Percentiles rank a stretch among this genome's conserved stretches.
phyloP scores from a whole-genome alignment of 768 basidiomycete genomes.

The Kwoniella newhampshirensis region DNA sequence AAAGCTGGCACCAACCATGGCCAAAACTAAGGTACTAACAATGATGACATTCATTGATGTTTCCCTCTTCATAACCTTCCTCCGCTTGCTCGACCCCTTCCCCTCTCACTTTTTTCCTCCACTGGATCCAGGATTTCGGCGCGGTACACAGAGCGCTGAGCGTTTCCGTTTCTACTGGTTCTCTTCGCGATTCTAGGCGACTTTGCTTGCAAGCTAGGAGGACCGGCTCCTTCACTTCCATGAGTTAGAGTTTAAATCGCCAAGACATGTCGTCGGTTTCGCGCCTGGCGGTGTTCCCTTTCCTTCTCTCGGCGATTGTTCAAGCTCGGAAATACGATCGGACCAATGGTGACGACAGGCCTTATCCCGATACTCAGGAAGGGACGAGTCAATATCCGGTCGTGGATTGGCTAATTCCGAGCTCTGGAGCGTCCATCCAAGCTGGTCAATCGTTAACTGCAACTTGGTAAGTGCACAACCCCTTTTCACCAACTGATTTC shows the following conservation, averaged over 20 bases:
- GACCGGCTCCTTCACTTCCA: no score
- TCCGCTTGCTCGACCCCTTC: not conserved
- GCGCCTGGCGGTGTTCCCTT: no score
- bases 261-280: no score
- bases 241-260: no score
- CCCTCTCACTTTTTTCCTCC: not conserved
- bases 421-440: not conserved
- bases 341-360: not conserved
- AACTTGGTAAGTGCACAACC: conserved; percentile 7
- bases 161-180: not conserved
- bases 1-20: not conserved
- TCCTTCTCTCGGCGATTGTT: not conserved
- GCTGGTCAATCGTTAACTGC: conserved; percentile 15
- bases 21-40: not conserved
- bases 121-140: no score
- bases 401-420: conserved; percentile 13
- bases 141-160: conserved; percentile 1
- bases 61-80: not conserved
- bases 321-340: not conserved
- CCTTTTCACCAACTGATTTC: not conserved
- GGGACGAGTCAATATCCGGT: no score
- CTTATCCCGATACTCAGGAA: no score
- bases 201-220: no score
- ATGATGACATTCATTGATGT: not conserved
- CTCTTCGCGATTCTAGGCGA: not conserved